These are phyloP conservation scores for Starmerella floris DNA, from an alignment of 805 yeast species.

Conservation along the genomic window DNA sequence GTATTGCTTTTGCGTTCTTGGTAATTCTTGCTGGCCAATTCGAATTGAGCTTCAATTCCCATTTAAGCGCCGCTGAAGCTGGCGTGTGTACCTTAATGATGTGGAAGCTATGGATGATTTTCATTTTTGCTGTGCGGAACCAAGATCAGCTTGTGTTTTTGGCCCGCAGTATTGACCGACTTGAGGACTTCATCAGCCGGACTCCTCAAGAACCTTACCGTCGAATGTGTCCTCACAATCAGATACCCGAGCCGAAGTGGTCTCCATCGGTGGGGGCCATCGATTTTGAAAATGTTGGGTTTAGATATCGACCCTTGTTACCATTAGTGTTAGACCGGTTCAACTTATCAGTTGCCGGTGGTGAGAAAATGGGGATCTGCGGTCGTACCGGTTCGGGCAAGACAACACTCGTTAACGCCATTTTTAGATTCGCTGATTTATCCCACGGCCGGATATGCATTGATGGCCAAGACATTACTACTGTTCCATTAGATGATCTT, in stretches of 20 bases:
- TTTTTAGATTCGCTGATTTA: conserved; percentile 54
- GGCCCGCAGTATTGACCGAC: conserved; percentile 42
- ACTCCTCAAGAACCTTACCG: conserved; percentile 3
- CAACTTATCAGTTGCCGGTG: conserved; percentile 35
- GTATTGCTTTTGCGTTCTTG: background rate
- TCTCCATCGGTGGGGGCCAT: conserved; percentile 57
- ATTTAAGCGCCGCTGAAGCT: background rate
- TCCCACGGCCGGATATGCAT: conserved; percentile 40
- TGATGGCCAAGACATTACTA: conserved; percentile 54
- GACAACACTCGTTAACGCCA: conserved; percentile 59
- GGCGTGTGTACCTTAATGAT: conserved; percentile 1
- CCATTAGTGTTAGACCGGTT: conserved; percentile 53
- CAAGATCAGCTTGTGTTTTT: conserved; percentile 61
- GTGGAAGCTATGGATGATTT: background rate
- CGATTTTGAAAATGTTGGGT: conserved; percentile 40
- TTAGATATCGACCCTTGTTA: conserved; percentile 49
- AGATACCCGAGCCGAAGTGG: conserved; percentile 1
- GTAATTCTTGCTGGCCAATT: background rate
- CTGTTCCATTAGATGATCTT: conserved; percentile 50
- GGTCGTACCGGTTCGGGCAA: conserved; percentile 89
- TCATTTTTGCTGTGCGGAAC: background rate
- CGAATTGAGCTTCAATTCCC: background rate
- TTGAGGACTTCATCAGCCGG: background rate
- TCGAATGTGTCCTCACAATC: background rate
- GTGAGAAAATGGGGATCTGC: conserved; percentile 68